Conservation (phyloP, 164 flowering plant genomes). For the Pachysandra terminalis region DNA sequence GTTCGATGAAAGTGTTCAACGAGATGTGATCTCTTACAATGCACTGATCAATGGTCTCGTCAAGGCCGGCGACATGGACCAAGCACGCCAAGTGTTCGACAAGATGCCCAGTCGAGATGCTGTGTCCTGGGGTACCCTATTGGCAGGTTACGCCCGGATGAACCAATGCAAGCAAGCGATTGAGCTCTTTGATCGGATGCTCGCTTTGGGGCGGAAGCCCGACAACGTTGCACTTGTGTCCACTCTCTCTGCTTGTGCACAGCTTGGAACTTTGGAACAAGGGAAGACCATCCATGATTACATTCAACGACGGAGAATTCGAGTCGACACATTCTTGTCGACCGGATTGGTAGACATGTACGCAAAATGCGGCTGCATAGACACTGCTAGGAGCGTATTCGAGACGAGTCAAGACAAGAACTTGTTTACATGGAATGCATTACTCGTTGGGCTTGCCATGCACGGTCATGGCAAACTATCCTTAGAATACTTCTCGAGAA, state of each 20-base stretch:
- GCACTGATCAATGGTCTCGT: constrained; percentile 53
- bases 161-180: constrained; percentile 41
- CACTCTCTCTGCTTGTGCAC: constrained; percentile 71
- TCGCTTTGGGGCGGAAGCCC: constrained; percentile 26
- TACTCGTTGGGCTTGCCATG: constrained; percentile 70
- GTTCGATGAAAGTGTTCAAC: constrained; percentile 35
- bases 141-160: constrained; percentile 56
- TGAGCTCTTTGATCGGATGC: constrained; percentile 43
- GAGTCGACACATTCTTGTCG: constrained; percentile 36
- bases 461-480: too few relatives aligned
- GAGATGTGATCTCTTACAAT: constrained; percentile 61
- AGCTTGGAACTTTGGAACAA: constrained; percentile 47
- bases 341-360: constrained; percentile 78
- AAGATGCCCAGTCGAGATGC: constrained; percentile 45
- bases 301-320: constrained; percentile 29
- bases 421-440: constrained; percentile 75
- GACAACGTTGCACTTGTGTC: constrained; percentile 52
- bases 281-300: constrained; percentile 50
- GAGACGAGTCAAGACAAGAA: constrained; percentile 41
- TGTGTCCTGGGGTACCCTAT: constrained; percentile 66
- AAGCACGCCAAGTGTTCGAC: constrained; percentile 50
- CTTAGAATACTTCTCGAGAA: constrained; percentile 43
- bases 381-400: constrained; percentile 45
- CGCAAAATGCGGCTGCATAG: constrained; percentile 74
- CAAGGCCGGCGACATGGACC: constrained; percentile 39